phyloP scores from a whole-genome alignment of 2,329 filamentous ascomycete genomes.

The Stachybotrys echinatus region DNA sequence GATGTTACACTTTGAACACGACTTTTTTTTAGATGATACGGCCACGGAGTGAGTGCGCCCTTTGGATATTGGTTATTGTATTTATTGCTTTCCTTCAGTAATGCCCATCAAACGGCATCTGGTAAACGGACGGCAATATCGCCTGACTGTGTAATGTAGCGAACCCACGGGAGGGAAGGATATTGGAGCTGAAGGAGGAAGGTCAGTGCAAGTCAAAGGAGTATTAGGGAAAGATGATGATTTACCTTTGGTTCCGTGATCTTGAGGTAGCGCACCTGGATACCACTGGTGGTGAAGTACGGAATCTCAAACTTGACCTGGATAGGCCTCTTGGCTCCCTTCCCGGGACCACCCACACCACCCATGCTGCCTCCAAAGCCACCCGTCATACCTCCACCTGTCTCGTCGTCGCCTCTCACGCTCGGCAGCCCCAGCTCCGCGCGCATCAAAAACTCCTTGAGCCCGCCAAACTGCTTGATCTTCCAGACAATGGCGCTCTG shows the following conservation, averaged over 20 bases:
- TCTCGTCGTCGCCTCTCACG: slow-evolving; percentile 91
- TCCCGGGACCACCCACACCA: slow-evolving; percentile 69
- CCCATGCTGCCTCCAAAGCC: slow-evolving; percentile 97
- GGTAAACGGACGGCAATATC: slow-evolving; percentile 93
- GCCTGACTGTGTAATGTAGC: slow-evolving; percentile 97
- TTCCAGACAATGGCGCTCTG: slow-evolving; percentile 99
- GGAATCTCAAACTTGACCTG: slow-evolving; percentile 99
- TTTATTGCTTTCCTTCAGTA: too few relatives aligned
- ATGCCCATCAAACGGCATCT: slow-evolving; percentile 81
- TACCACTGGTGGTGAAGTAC: slow-evolving; percentile 99
- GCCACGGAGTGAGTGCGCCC: too few relatives aligned
- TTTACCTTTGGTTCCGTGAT: slow-evolving; percentile 98
- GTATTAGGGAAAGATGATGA: slow-evolving; percentile 5
- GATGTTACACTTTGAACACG: too few relatives aligned
- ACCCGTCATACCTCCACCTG: slow-evolving; percentile 94
- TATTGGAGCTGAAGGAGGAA: slow-evolving; percentile 78
- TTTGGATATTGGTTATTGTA: too few relatives aligned
- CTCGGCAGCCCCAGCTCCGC: slow-evolving; percentile 92
- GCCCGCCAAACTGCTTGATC: slow-evolving; percentile 99
- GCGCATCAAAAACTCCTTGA: slow-evolving; percentile 97
- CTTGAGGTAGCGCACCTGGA: slow-evolving; percentile 97
- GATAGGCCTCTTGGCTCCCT: slow-evolving; percentile 89
- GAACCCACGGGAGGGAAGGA: slow-evolving; percentile 92
- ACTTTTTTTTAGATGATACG: too few relatives aligned
- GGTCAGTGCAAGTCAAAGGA: slow-evolving; percentile 5